Percentiles rank a stretch among this genome's conserved stretches.
Evolutionary conservation across 169 alveolate species (phyloP).

Genomic region (Theileria parva): DNA sequence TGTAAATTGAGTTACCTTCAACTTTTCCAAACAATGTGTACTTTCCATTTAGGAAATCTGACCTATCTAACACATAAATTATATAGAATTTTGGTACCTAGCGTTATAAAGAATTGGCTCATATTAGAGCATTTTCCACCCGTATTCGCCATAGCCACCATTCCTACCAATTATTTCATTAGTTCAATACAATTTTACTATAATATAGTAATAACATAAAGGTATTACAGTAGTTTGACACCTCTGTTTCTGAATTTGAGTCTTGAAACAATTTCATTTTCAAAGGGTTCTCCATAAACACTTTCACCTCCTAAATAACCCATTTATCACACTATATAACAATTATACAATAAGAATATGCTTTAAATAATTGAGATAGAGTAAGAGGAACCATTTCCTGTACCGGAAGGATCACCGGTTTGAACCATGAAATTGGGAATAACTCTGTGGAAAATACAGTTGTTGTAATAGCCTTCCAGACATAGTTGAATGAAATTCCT

Average conservation of each 20-base stretch:
- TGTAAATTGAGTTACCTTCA: constrained; percentile 73
- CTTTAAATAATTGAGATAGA: background rate
- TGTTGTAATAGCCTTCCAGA: constrained; percentile 88
- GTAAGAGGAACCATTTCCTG: constrained; percentile 70
- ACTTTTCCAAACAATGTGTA: constrained; percentile 93
- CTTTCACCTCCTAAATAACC: constrained; percentile 85
- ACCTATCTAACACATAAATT: constrained; percentile 70
- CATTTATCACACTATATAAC: background rate
- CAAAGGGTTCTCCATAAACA: constrained; percentile 90
- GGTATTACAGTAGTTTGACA: constrained; percentile 74
- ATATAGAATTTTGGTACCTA: constrained; percentile 36
- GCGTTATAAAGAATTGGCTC: constrained; percentile 89
- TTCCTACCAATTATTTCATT: constrained; percentile 66
- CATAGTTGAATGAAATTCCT: constrained; percentile 88
- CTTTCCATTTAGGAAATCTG: constrained; percentile 85
- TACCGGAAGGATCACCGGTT: constrained; percentile 86
- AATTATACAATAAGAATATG: background rate
- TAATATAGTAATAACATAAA: constrained; percentile 87
- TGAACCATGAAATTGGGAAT: constrained; percentile 87
- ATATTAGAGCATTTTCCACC: constrained; percentile 71
- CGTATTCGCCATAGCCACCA: constrained; percentile 69
- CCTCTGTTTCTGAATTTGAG: constrained; percentile 81
- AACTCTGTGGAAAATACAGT: constrained; percentile 87
- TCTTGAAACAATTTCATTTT: constrained; percentile 90
- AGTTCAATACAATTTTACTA: constrained; percentile 61